A percentile compares a stretch with the other conserved stretches of the same genome.
phyloP scores from a whole-genome alignment of 495 filamentous ascomycete species.

The Apiosordaria backusii region DNA sequence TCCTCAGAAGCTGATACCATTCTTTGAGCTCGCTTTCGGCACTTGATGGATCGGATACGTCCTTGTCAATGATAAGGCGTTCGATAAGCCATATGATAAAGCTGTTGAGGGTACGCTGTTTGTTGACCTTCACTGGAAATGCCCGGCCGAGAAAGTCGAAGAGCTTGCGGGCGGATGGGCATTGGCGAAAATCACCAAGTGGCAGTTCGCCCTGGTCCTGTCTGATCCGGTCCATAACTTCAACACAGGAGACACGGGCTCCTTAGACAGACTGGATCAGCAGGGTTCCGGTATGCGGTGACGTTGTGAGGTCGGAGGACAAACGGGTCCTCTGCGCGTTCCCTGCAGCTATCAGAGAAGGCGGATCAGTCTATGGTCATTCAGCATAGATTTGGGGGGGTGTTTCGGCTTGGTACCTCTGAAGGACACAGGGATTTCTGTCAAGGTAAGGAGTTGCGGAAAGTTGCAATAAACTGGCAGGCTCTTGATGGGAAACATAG shows the following conservation, averaged over 20 bases:
- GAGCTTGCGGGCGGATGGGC: slow-evolving; percentile 21
- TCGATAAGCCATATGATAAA: slow-evolving; percentile 36
- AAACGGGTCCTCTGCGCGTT: neutral
- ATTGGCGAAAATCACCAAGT: neutral
- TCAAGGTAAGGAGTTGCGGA: neutral
- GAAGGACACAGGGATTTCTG: neutral
- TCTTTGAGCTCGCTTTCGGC: slow-evolving; percentile 14
- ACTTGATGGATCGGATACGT: slow-evolving; percentile 23
- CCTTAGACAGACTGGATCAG: neutral
- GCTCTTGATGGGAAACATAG: neutral
- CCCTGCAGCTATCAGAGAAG: neutral
- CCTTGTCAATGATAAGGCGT: slow-evolving; percentile 24
- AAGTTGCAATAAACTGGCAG: neutral
- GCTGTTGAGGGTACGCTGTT: slow-evolving; percentile 18
- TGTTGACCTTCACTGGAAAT: slow-evolving; percentile 9
- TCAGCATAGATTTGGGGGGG: neutral
- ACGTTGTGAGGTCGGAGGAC: neutral
- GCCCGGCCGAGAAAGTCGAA: slow-evolving; percentile 13
- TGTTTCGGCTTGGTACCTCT: neutral
- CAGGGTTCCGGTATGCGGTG: neutral
- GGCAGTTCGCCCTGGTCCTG: slow-evolving; percentile 10
- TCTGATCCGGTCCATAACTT: slow-evolving; percentile 13
- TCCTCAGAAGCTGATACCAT: slow-evolving; percentile 18
- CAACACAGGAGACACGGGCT: neutral
- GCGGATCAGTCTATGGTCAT: neutral